Evolutionary conservation across 179 eudicot species (phyloP).

Genomic region (Beta corolliflora): DNA sequence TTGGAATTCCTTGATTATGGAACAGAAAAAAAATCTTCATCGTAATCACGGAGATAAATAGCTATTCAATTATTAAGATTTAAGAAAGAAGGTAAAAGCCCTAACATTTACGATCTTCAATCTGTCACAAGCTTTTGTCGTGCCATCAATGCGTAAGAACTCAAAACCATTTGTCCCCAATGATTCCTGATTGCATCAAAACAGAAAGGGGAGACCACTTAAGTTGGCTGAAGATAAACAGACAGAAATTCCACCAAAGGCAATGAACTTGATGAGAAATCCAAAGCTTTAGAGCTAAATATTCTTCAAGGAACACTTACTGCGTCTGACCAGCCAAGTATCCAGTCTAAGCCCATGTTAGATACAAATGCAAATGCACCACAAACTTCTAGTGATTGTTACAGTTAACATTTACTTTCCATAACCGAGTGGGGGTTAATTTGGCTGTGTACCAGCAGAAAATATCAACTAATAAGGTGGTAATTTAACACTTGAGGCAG

Average conservation of each 20-base stretch:
- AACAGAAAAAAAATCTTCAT: background rate
- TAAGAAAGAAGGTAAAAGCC: conserved; percentile 8
- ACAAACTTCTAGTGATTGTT: background rate
- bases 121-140: conserved; percentile 86
- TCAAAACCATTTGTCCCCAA: conserved; percentile 53
- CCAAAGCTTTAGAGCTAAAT: background rate
- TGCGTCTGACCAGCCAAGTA: background rate
- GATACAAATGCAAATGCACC: background rate
- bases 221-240: background rate
- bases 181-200: conserved; percentile 54
- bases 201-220: background rate
- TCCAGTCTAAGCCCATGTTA: background rate
- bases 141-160: conserved; percentile 91
- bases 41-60: conserved; percentile 2
- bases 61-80: background rate
- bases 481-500: background rate
- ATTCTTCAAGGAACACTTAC: background rate
- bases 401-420: background rate
- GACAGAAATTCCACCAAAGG: background rate
- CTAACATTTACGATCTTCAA: conserved; percentile 83
- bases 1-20: conserved; percentile 77
- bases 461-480: background rate
- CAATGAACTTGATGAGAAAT: background rate
- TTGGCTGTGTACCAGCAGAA: background rate
- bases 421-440: background rate